A percentile compares a stretch with the other conserved stretches of the same genome.
These are phyloP conservation scores for Aspergillus persii DNA, from an alignment of 2,329 filamentous ascomycete species.

Conservation along the genomic window DNA sequence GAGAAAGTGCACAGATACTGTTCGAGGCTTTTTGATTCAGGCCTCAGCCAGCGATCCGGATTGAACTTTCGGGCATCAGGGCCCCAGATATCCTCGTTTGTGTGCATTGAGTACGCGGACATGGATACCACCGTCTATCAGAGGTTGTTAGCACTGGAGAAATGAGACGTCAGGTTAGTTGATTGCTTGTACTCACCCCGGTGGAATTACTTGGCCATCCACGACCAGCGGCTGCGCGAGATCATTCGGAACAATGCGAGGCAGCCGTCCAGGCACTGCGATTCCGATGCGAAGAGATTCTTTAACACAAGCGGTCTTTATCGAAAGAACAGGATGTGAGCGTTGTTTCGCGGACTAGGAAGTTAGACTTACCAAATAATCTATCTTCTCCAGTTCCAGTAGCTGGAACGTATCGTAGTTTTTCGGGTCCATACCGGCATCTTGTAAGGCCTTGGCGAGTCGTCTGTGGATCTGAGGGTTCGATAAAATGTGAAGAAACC, in stretches of 20 bases:
- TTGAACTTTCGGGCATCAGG: neutral
- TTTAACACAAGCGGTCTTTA: slow-evolving; percentile 12
- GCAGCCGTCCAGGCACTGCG: slow-evolving; percentile 8
- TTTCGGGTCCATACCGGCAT: neutral
- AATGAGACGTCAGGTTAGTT: too few species aligned
- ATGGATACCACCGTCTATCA: slow-evolving; percentile 3
- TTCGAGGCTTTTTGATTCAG: neutral
- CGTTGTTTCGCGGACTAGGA: too few species aligned
- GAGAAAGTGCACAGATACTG: neutral
- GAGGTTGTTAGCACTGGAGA: neutral
- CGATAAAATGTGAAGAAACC: neutral
- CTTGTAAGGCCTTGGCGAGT: neutral
- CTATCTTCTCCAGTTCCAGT: slow-evolving; percentile 3
- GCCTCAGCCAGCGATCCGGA: neutral
- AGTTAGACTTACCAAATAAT: slow-evolving; percentile 3
- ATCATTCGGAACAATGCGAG: slow-evolving; percentile 5
- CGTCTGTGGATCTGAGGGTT: neutral
- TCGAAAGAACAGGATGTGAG: too few species aligned
- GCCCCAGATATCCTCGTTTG: neutral
- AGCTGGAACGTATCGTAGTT: neutral
- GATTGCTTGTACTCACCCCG: neutral
- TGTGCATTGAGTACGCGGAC: slow-evolving; percentile 8
- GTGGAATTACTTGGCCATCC: slow-evolving; percentile 5
- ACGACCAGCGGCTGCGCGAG: neutral
- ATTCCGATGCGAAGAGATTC: slow-evolving; percentile 9